These are phyloP conservation scores for Pyrenophora seminiperda DNA, from an alignment of 2,329 filamentous ascomycete species.

Conservation along the genomic window DNA sequence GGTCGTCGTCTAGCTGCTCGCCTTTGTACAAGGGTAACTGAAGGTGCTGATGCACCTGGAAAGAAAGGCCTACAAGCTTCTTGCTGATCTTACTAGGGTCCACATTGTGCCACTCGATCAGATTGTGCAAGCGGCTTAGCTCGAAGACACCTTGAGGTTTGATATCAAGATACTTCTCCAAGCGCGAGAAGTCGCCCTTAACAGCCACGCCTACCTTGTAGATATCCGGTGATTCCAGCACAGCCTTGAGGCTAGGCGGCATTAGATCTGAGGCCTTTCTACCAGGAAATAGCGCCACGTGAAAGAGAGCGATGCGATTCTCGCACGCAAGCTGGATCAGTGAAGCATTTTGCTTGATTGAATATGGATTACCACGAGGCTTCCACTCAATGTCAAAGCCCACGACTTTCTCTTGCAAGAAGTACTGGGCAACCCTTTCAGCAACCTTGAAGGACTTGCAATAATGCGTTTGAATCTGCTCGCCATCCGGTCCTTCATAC, in stretches of 20 bases:
- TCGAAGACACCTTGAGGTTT: slow-evolving; percentile 73
- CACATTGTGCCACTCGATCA: slow-evolving; percentile 63
- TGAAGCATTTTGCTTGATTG: slow-evolving; percentile 82
- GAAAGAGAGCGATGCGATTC: slow-evolving; percentile 78
- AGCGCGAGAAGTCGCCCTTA: slow-evolving; percentile 64
- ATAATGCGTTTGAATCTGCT: slow-evolving; percentile 74
- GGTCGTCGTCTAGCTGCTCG: slow-evolving; percentile 42
- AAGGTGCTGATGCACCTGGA: slow-evolving; percentile 71
- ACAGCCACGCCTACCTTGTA: slow-evolving; percentile 80
- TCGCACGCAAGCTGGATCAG: slow-evolving; percentile 82
- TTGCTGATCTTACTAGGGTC: slow-evolving; percentile 60
- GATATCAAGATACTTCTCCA: slow-evolving; percentile 66
- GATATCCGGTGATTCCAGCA: slow-evolving; percentile 73
- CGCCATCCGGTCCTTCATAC: slow-evolving; percentile 63
- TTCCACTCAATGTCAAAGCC: slow-evolving; percentile 94
- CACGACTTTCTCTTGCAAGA: slow-evolving; percentile 71
- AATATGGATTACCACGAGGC: slow-evolving; percentile 21
- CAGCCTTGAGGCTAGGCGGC: slow-evolving; percentile 68
- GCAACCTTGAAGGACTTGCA: slow-evolving; percentile 70
- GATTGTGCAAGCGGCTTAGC: slow-evolving; percentile 79
- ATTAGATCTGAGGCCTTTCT: slow-evolving; percentile 61
- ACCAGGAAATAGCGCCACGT: slow-evolving; percentile 63
- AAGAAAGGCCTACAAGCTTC: slow-evolving; percentile 68
- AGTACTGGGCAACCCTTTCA: slow-evolving; percentile 71
- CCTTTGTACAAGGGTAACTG: slow-evolving; percentile 84